phyloP scores from a whole-genome alignment of 1,284 basidiomycete species.

The Malassezia furfur region DNA sequence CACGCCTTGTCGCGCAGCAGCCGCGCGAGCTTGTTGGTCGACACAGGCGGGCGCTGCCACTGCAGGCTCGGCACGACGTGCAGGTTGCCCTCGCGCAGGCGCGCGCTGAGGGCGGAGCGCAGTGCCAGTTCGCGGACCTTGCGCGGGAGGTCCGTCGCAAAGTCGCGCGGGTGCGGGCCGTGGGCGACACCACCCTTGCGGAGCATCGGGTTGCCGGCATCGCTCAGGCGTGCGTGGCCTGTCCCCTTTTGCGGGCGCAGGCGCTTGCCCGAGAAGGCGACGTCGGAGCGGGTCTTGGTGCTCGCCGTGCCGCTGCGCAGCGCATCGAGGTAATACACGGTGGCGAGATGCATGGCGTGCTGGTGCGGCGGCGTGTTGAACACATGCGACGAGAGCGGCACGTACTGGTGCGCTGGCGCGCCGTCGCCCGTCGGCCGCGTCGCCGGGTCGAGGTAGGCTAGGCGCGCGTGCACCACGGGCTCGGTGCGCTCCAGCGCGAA shows the following conservation, averaged over 20 bases:
- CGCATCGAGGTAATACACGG: conserved; percentile 76
- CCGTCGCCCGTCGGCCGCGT: conserved; percentile 3
- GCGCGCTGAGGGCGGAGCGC: conserved; percentile 72
- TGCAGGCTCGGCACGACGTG: conserved; percentile 61
- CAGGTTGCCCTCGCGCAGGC: conserved; percentile 64
- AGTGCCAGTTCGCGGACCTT: conserved; percentile 89
- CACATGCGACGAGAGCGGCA: conserved; percentile 68
- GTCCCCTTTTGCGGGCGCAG: conserved; percentile 84
- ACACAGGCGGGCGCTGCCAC: conserved; percentile 38
- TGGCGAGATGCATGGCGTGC: conserved; percentile 86
- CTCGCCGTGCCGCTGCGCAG: conserved; percentile 79
- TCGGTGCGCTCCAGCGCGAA: conserved; percentile 12
- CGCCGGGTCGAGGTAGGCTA: conserved; percentile 12
- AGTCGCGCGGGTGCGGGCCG: conserved; percentile 80
- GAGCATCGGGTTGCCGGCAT: conserved; percentile 76
- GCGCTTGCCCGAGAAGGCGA: conserved; percentile 77
- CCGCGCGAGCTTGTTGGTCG: conserved; percentile 30
- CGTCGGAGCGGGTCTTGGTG: conserved; percentile 83
- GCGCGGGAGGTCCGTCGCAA: conserved; percentile 75
- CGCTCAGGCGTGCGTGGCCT: conserved; percentile 79
- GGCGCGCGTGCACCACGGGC: conserved; percentile 12
- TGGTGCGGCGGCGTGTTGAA: conserved; percentile 73
- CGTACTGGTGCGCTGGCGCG: conserved; percentile 34
- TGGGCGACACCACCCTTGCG: conserved; percentile 84
- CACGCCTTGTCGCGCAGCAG: conserved; percentile 34